phyloP scores from a whole-genome alignment of 495 filamentous ascomycete genomes.

The Amorphotheca resinae region DNA sequence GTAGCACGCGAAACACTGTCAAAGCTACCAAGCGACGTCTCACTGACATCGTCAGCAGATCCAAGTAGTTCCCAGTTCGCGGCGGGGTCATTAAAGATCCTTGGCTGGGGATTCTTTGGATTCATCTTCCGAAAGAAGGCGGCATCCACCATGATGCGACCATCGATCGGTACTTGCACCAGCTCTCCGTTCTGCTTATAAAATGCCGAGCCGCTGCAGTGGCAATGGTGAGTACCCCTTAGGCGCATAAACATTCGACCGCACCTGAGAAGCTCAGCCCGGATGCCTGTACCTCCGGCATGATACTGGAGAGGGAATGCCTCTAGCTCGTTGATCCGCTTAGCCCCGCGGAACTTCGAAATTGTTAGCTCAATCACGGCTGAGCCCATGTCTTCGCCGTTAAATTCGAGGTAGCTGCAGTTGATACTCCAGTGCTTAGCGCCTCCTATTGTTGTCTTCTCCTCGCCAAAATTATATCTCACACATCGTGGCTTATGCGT shows the following conservation, averaged over 20 bases:
- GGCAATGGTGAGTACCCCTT: background rate
- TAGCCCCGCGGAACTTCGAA: conserved; percentile 8
- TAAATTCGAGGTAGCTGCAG: conserved; percentile 10
- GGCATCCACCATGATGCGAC: conserved; percentile 14
- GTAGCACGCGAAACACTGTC: background rate
- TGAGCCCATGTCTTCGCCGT: conserved; percentile 4
- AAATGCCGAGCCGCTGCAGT: conserved; percentile 3
- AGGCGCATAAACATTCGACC: conserved; percentile 7
- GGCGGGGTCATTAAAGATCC: background rate
- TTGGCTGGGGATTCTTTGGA: conserved; percentile 10
- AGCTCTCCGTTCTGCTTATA: conserved; percentile 4
- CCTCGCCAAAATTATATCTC: conserved; percentile 5
- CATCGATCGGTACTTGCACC: conserved; percentile 5
- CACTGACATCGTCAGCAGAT: background rate
- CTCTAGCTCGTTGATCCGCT: conserved; percentile 9
- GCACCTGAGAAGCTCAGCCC: conserved; percentile 2
- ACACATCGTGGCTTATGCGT: conserved; percentile 5
- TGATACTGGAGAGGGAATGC: conserved; percentile 8
- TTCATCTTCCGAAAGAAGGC: conserved; percentile 14
- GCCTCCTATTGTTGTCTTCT: background rate
- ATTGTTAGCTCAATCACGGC: conserved; percentile 6
- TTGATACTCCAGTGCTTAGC: conserved; percentile 5
- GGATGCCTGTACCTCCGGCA: background rate
- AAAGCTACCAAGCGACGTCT: background rate
- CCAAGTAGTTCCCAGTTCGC: background rate